phyloP scores from a whole-genome alignment of 257 asterid species.

The Fraxinus anomala region DNA sequence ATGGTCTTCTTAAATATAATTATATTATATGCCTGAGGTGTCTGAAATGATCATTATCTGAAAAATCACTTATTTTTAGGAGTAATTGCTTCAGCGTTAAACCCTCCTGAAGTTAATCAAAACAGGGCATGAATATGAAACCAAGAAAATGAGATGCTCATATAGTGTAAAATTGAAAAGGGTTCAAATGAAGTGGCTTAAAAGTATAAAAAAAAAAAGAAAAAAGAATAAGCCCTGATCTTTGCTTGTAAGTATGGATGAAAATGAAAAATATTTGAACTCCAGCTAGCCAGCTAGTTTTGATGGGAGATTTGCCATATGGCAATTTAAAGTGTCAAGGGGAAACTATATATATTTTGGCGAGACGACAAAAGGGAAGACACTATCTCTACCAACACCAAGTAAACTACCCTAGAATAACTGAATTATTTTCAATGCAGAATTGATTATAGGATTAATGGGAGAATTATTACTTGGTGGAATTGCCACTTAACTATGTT shows the following conservation, averaged over 20 bases:
- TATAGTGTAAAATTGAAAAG: conserved; percentile 22
- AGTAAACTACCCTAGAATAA: conserved; percentile 6
- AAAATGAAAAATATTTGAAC: conserved; percentile 1
- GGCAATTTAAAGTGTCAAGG: conserved; percentile 5
- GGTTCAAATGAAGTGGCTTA: conserved; percentile 50
- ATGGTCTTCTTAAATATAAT: conserved; percentile 32
- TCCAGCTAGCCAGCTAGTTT: neutral
- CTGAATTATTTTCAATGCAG: conserved; percentile 9
- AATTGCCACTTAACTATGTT: conserved; percentile 11
- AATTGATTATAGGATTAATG: conserved; percentile 11
- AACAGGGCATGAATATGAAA: conserved; percentile 23
- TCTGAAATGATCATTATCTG: conserved; percentile 29
- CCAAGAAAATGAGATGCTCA: conserved; percentile 28
- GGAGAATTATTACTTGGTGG: conserved; percentile 16
- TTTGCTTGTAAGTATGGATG: conserved; percentile 61
- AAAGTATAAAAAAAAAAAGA: conserved; percentile 32
- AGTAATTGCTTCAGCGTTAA: conserved; percentile 73
- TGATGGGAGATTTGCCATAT: conserved; percentile 7
- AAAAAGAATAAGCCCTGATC: conserved; percentile 27
- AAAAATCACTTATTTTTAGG: conserved; percentile 34
- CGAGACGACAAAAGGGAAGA: conserved; percentile 17
- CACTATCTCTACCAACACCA: conserved; percentile 36
- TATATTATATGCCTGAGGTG: conserved; percentile 14
- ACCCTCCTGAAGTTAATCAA: conserved; percentile 46
- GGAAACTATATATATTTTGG: neutral